Base-by-base conservation (phyloP, 495 filamentous ascomycete species). In the Trichoderma virens region DNA sequence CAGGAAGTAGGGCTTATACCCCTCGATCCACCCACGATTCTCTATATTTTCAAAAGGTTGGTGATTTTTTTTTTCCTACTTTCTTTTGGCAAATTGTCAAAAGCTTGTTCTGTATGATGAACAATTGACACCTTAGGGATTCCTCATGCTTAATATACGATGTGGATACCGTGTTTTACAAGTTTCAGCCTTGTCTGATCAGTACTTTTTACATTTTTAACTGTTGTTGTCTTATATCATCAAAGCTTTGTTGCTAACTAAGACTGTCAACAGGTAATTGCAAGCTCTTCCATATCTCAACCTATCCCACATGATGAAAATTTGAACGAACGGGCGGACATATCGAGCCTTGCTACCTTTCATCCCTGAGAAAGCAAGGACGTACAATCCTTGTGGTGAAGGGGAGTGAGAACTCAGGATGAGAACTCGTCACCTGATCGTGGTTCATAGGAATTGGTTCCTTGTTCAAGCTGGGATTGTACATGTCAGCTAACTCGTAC, bases 151-250 rank as follows among this genome's bases (percentile, higher is more conserved):
- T 87, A 96, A 95, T 79, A 85, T 75, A 86, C 73, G 71, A 87
- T 95, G 91, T 93, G 82, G 92, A 95, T 83, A 83, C 83, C 85
- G 86, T 62, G 32, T 90, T 85, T 78, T 74, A 66, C 39, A 82
- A 89, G 91, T 96, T 95, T 97, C 92, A 96, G 92, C 92, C 92
- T 96, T 96, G 92, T 96, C 92, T 97, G 92, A 96, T 81, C 61
- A 62, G 34, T 65, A 66, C 60, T 72, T 47, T 66, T 61, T 38
- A 18, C 25, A 35, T 63, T 63, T 59, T 69, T 70, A 4, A 35
- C 11, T 65, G 67, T 70, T 71, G 47, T 66, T 69, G 62, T 35
- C 64, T 59, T 56, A 66, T 68, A 59, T 27, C 67, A 65, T 69
- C 64, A 27, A 38, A 61, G 70, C 39, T 51, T 35, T 54, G 61